phyloP scores from a whole-genome alignment of 2,329 filamentous ascomycete species.

The Xylariales sp. region DNA sequence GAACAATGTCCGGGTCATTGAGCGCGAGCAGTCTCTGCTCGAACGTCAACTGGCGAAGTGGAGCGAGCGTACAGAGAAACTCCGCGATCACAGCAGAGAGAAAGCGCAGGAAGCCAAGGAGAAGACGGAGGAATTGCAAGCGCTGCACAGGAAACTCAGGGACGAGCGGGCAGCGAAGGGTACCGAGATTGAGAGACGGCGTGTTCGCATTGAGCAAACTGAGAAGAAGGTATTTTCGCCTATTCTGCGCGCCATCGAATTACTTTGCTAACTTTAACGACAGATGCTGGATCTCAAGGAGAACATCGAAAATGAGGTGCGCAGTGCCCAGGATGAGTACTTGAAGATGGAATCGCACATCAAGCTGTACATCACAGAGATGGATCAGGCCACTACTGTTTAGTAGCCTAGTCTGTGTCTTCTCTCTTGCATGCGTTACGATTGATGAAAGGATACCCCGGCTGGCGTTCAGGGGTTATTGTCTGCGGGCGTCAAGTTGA shows the following conservation, averaged over 20 bases:
- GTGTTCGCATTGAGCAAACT: slow-evolving; percentile 93
- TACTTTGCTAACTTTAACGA: slow-evolving; percentile 17
- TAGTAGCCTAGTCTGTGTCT: slow-evolving; percentile 1
- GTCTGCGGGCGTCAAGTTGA: no score
- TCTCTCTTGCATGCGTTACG: slow-evolving; percentile 21
- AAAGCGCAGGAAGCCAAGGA: slow-evolving; percentile 78
- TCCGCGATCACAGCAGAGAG: slow-evolving; percentile 73
- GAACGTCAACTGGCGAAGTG: slow-evolving; percentile 81
- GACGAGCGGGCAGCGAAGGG: slow-evolving; percentile 84
- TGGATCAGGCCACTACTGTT: slow-evolving; percentile 74
- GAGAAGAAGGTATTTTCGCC: slow-evolving; percentile 80
- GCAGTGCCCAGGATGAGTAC: slow-evolving; percentile 87
- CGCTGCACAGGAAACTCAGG: slow-evolving; percentile 72
- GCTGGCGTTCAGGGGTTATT: slow-evolving; percentile 32
- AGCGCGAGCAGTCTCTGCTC: slow-evolving; percentile 78
- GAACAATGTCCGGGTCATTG: slow-evolving; percentile 87
- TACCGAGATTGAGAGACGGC: slow-evolving; percentile 84
- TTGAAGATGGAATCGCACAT: slow-evolving; percentile 97
- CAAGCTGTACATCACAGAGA: slow-evolving; percentile 95
- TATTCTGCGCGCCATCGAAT: background rate
- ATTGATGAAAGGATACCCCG: slow-evolving; percentile 34
- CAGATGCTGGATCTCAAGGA: slow-evolving; percentile 98
- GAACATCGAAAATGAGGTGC: slow-evolving; percentile 92
- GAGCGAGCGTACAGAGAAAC: slow-evolving; percentile 78
- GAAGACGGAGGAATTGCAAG: slow-evolving; percentile 85